Evolutionary conservation across 768 basidiomycete species (phyloP), one percentile per base, ranked within the genome.

Genomic region (Dioszegia aurantiaca): DNA sequence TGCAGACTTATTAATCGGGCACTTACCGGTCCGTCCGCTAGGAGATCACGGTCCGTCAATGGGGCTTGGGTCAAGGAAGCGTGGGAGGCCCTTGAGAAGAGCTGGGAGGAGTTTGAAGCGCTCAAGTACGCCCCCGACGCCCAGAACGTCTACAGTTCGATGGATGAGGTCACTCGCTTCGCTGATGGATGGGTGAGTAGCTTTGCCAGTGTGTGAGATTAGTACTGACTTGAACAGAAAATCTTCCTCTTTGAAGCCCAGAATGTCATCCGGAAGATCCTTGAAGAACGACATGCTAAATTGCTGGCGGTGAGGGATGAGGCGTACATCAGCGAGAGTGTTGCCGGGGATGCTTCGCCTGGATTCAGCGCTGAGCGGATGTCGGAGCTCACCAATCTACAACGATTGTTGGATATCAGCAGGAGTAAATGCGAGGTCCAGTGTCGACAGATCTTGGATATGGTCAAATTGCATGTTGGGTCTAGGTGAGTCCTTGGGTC

Each of bases 171-270:
- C 31, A 81, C 83, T 54, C 77, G 86, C 57, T 92, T 88, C 71
- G 85, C 86, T 43, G 85, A 87, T 68, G 85, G 86, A 31, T 94
- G 91, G 90, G 86, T 90, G 69, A 64, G 83, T 77, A 23, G 23
- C 28, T n/a, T 8, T n/a, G n/a, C n/a, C 21, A 9, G 5, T 39
- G 23, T 9, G 11, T 12, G 26, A 24, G 37, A 19, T n/a, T 11
- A 16, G 37, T 10, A 37, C 58, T 59, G 58, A 52, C n/a, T n/a
- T 40, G 55, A 30, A 46, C 64, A 67, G 51, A 69, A 88, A 85
- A 87, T 90, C 55, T 91, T 89, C 77, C 85, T 93, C 62, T 94
- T 94, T 64, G 89, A 93, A 76, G 69, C 73, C 85, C 87, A 91
- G 73, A 92, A 92, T 74, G 83, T 90, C 63, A 87, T 94, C 64